Conservation (phyloP, 176 grass and related monocot species). For the Oryza punctata region DNA sequence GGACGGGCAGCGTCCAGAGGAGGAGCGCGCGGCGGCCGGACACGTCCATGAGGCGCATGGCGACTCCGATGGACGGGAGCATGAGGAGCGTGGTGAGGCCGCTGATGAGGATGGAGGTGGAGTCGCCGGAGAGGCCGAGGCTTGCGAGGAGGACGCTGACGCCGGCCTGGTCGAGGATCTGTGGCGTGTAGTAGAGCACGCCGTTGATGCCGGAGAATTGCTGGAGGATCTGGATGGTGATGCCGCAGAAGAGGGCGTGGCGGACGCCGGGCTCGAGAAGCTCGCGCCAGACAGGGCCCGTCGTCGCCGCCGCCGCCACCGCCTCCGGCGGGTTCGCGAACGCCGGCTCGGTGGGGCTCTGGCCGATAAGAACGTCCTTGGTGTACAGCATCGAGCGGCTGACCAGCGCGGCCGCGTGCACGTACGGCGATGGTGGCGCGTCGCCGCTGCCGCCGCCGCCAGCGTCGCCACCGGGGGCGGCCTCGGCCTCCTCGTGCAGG, state of each 20-base stretch:
- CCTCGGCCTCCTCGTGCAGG: conserved; percentile 62
- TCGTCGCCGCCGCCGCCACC: not conserved
- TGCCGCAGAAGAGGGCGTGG: conserved; percentile 63
- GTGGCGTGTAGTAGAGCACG: conserved; percentile 90
- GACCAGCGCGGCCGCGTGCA: conserved; percentile 78
- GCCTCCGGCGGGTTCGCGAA: conserved; percentile 56
- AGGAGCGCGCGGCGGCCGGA: conserved; percentile 64
- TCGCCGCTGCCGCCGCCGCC: conserved; percentile 1
- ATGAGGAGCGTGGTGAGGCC: conserved; percentile 71
- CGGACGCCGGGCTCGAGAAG: conserved; percentile 62
- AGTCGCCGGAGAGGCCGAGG: conserved; percentile 60
- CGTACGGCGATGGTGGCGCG: not conserved
- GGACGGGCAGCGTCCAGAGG: conserved; percentile 69
- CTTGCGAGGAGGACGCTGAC: conserved; percentile 65
- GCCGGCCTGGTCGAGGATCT: conserved; percentile 86
- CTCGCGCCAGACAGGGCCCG: conserved; percentile 50
- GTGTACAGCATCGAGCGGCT: conserved; percentile 65
- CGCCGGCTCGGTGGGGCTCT: conserved; percentile 49
- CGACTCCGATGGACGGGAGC: conserved; percentile 74
- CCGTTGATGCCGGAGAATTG: conserved; percentile 95
- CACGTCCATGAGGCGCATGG: conserved; percentile 95
- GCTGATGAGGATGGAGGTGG: conserved; percentile 77
- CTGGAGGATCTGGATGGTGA: conserved; percentile 75
- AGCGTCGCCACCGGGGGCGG: not conserved
- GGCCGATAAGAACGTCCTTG: conserved; percentile 61